Conservation (phyloP, 2,329 filamentous ascomycete genomes). For the Monilinia aucupariae region DNA sequence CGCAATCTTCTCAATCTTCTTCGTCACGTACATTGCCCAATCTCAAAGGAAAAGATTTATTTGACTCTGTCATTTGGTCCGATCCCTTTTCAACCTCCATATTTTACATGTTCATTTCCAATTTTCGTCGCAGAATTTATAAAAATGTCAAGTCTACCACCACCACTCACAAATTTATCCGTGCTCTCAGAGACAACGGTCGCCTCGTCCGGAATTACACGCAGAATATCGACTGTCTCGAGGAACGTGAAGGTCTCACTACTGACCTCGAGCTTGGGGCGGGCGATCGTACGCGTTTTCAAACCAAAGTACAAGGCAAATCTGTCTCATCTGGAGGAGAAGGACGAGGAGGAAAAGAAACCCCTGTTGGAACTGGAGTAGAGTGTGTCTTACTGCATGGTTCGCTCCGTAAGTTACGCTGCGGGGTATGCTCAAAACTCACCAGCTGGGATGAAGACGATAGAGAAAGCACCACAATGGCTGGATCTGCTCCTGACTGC, state of each 20-base stretch:
- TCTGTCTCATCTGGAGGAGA: conserved; percentile 28
- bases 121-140: conserved; percentile 57
- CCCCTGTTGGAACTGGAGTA: conserved; percentile 30
- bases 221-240: conserved; percentile 70
- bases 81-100: conserved; percentile 63
- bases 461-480: conserved; percentile 42
- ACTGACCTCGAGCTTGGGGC: conserved; percentile 57
- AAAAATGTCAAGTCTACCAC: conserved; percentile 55
- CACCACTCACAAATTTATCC: conserved; percentile 62
- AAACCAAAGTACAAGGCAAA: conserved; percentile 41
- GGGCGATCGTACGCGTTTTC: conserved; percentile 57
- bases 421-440: conserved; percentile 54
- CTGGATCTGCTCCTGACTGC: conserved; percentile 61
- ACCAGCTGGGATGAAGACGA: conserved; percentile 55
- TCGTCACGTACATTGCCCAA: conserved; percentile 44
- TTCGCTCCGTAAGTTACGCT: conserved; percentile 59
- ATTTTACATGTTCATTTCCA: conserved; percentile 68
- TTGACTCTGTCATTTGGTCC: conserved; percentile 65
- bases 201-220: conserved; percentile 69
- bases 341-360: conserved; percentile 32
- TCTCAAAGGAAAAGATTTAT: conserved; percentile 66
- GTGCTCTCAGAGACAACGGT: conserved; percentile 58
- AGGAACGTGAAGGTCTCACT: conserved; percentile 62
- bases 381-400: conserved; percentile 64
- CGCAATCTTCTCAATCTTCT: conserved; percentile 27